Conservation (phyloP, 495 filamentous ascomycete species). For the Penicillium coprophilum region DNA sequence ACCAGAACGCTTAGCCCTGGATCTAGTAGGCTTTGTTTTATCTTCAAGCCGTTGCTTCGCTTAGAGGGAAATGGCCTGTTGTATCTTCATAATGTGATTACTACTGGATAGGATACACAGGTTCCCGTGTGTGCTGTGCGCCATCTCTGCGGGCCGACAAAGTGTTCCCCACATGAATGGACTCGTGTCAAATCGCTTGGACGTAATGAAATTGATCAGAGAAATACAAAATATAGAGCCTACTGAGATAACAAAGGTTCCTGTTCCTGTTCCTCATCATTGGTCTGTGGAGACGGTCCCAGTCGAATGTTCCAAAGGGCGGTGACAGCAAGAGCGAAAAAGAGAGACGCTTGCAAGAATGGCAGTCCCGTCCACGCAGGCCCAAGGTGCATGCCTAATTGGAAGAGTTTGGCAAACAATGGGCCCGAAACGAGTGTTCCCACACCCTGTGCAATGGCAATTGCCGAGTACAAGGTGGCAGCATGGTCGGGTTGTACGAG, state of each 20-base stretch:
- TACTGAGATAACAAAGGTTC: conserved; percentile 12
- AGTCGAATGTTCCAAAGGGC: conserved; percentile 21
- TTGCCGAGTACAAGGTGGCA: conserved; percentile 36
- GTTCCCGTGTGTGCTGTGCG: background rate
- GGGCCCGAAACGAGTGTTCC: conserved; percentile 37
- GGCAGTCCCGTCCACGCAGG: conserved; percentile 36
- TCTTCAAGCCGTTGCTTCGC: background rate
- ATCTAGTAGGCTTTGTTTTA: background rate
- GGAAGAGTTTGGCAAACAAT: conserved; percentile 37
- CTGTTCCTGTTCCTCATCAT: conserved; percentile 19
- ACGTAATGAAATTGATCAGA: background rate
- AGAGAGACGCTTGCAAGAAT: conserved; percentile 28
- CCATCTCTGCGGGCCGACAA: background rate
- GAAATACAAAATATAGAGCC: background rate
- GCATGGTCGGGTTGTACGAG: conserved; percentile 35
- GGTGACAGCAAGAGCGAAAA: conserved; percentile 18
- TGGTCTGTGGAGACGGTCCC: background rate
- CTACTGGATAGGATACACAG: background rate
- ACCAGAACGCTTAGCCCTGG: conserved; percentile 3
- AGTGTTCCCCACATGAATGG: background rate
- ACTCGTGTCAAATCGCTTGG: conserved; percentile 5
- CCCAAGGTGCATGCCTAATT: conserved; percentile 39
- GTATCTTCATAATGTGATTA: background rate
- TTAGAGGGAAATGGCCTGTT: background rate
- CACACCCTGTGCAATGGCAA: conserved; percentile 33